A percentile compares a stretch with the other conserved stretches of the same genome.
Conservation (phyloP, 2,329 filamentous ascomycete species). For the Talaromyces piceae region DNA sequence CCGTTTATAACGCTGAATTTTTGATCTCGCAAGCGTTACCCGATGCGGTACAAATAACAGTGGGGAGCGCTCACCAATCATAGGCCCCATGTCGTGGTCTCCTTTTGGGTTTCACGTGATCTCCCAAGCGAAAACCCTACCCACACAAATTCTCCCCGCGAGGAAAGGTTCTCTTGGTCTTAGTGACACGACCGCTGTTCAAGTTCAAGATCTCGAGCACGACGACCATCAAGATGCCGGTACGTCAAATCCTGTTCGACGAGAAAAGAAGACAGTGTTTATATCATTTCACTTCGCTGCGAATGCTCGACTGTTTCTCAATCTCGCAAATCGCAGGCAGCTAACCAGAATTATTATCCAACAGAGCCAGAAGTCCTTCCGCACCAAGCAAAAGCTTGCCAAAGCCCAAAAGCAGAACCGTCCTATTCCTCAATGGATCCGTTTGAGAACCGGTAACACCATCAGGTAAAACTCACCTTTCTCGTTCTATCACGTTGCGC, state of each 20-base stretch:
- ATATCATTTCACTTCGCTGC: background rate
- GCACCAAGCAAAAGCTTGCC: constrained; percentile 99
- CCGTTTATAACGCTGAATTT: too few species aligned
- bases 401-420: constrained; percentile 99
- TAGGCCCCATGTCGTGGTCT: background rate
- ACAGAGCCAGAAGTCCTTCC: constrained; percentile 99
- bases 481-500: constrained; percentile 1
- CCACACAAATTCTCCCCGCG: constrained; percentile 33
- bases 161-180: constrained; percentile 25
- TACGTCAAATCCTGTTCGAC: constrained; percentile 24
- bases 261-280: background rate
- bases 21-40: too few species aligned
- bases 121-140: constrained; percentile 33
- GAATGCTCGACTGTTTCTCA: background rate
- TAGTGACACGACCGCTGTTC: constrained; percentile 24
- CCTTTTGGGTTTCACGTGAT: constrained; percentile 28
- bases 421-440: constrained; percentile 99
- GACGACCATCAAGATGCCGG: constrained; percentile 49
- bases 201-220: constrained; percentile 33
- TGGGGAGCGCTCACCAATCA: background rate
- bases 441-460: constrained; percentile 96
- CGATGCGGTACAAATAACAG: too few species aligned
- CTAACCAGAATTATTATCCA: background rate
- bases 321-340: background rate
- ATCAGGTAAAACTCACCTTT: constrained; percentile 68